Conservation (phyloP, 2,329 filamentous ascomycete species). For the Colletotrichum costaricense region DNA sequence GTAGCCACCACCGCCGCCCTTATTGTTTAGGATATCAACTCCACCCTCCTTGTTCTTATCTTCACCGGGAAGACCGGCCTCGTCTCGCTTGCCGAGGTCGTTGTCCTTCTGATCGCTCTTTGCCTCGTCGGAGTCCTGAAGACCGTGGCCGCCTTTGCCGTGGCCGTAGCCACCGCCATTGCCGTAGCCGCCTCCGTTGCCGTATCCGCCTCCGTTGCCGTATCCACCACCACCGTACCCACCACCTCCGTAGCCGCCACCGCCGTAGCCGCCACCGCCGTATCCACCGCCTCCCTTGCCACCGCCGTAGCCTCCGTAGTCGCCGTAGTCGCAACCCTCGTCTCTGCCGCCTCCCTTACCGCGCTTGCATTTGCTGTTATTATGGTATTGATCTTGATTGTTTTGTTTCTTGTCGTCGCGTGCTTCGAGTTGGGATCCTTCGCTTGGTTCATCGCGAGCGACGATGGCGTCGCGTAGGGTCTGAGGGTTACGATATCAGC, state of each 20-base stretch:
- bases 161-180: neutral
- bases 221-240: no score
- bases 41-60: neutral
- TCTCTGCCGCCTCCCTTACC: neutral
- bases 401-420: neutral
- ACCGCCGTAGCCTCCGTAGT: neutral
- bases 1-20: neutral
- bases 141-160: neutral
- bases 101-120: neutral
- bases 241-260: neutral
- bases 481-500: neutral
- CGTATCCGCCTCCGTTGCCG: neutral
- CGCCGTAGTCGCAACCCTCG: neutral
- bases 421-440: neutral
- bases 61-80: neutral
- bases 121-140: neutral
- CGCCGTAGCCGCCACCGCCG: neutral
- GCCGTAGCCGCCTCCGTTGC: neutral
- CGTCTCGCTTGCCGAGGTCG: conserved; percentile 1
- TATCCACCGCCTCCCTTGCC: neutral
- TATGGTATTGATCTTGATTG: neutral
- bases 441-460: neutral
- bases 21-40: neutral
- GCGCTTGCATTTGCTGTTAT: conserved; percentile 9
- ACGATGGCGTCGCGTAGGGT: neutral